These are phyloP conservation scores for Hippophae rhamnoides DNA, from an alignment of 306 rosid genomes.

Conservation along the genomic window DNA sequence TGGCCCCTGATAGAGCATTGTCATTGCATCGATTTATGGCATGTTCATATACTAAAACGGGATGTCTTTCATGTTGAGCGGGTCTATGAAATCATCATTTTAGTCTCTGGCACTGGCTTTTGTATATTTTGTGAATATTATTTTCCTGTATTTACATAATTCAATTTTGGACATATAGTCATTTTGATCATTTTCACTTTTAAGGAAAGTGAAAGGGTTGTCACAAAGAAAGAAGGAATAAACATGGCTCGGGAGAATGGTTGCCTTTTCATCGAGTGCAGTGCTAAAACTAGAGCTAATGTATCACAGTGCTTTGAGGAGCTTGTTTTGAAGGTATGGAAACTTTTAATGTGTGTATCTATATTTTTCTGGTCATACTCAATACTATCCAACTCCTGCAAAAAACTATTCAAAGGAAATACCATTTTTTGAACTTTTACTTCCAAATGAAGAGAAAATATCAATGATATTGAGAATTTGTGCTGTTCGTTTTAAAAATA, in stretches of 20 bases:
- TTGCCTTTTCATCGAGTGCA: constrained; percentile 87
- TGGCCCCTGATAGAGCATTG: background rate
- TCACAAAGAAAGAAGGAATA: constrained; percentile 86
- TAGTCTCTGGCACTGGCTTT: no score
- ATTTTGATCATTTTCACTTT: background rate
- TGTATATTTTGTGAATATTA: no score
- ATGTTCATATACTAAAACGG: background rate
- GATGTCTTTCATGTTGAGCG: no score
- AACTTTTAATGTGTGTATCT: background rate
- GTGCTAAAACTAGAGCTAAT: constrained; percentile 91
- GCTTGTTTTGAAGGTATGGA: constrained; percentile 75
- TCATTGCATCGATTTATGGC: background rate
- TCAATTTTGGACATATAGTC: no score
- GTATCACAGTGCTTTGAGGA: constrained; percentile 96
- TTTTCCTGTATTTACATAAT: no score
- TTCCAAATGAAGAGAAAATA: background rate
- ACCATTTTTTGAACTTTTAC: background rate
- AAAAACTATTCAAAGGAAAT: no score
- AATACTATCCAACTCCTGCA: no score
- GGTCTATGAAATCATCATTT: no score
- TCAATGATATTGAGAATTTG: no score
- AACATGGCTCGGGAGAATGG: constrained; percentile 87
- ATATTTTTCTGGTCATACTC: no score
- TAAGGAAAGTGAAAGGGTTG: constrained; percentile 79
- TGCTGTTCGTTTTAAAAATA: constrained; percentile 1